Evolutionary conservation across 2,329 filamentous ascomycete genomes (phyloP).

Genomic region (Exophiala dermatitidis): DNA sequence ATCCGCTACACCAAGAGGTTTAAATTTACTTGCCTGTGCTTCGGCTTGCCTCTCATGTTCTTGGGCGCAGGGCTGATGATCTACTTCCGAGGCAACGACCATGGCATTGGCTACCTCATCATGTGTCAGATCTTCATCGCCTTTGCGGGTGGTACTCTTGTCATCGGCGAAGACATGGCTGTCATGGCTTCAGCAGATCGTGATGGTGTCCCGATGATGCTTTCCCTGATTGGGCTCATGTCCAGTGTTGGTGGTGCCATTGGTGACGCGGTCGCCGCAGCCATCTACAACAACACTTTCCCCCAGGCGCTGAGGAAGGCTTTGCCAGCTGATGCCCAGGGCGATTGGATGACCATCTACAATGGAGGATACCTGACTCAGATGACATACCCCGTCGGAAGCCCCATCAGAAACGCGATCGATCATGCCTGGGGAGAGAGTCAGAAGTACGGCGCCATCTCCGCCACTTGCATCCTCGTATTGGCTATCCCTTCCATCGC

Average conservation of each 20-base stretch:
- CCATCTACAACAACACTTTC: conserved; percentile 33
- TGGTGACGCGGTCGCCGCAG: conserved; percentile 30
- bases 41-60: conserved; percentile 44
- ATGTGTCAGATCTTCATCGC: conserved; percentile 50
- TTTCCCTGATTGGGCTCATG: conserved; percentile 38
- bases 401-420: conserved; percentile 35
- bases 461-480: conserved; percentile 23
- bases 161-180: conserved; percentile 49
- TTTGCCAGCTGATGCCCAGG: conserved; percentile 29
- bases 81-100: conserved; percentile 43
- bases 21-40: conserved; percentile 45
- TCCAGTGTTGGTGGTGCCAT: conserved; percentile 33
- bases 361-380: conserved; percentile 47
- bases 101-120: conserved; percentile 45
- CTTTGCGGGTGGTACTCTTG: conserved; percentile 44
- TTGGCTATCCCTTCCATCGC: conserved; percentile 16
- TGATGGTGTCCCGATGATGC: conserved; percentile 48
- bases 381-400: conserved; percentile 40
- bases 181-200: conserved; percentile 46
- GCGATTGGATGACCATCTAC: conserved; percentile 45
- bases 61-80: conserved; percentile 48
- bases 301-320: conserved; percentile 36
- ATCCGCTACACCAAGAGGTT: conserved; percentile 45
- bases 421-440: conserved; percentile 35
- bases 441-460: conserved; percentile 39